Evolutionary conservation across 352 stramenopile species (phyloP).

Genomic region (Pilasporangium apinafurcum): DNA sequence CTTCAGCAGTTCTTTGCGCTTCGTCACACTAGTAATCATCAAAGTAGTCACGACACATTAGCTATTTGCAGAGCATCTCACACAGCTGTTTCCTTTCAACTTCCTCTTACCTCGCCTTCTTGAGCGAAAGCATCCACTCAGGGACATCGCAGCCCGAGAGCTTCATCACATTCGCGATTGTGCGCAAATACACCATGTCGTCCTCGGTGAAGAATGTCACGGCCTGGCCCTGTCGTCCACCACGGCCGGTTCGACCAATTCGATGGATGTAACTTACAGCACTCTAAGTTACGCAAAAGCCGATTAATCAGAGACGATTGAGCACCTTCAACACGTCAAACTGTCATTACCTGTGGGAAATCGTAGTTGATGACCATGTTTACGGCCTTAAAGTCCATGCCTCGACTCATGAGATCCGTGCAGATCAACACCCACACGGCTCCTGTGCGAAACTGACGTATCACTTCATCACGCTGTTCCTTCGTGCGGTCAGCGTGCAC

Average conservation of each 20-base stretch:
- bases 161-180: constrained; percentile 98
- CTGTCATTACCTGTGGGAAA: constrained; percentile 81
- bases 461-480: constrained; percentile 90
- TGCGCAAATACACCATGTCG: constrained; percentile 92
- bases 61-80: no score
- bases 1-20: constrained; percentile 81
- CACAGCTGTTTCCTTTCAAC: no score
- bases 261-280: constrained; percentile 96
- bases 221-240: constrained; percentile 88
- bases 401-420: constrained; percentile 98
- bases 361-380: constrained; percentile 99
- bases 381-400: constrained; percentile 99
- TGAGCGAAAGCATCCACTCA: constrained; percentile 97
- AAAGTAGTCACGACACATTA: constrained; percentile 2
- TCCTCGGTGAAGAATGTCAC: constrained; percentile 98
- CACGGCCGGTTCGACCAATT: constrained; percentile 94
- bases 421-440: constrained; percentile 98
- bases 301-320: background rate
- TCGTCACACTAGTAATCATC: constrained; percentile 30
- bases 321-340: background rate
- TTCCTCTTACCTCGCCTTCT: constrained; percentile 81
- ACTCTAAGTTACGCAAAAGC: constrained; percentile 25
- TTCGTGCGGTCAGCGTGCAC: constrained; percentile 96
- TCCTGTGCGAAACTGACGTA: constrained; percentile 95
- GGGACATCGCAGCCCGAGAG: constrained; percentile 96